Evolutionary conservation across 2,329 filamentous ascomycete genomes (phyloP), one percentile per base, ranked within the genome.

Genomic region (Aureobasidium sp.): DNA sequence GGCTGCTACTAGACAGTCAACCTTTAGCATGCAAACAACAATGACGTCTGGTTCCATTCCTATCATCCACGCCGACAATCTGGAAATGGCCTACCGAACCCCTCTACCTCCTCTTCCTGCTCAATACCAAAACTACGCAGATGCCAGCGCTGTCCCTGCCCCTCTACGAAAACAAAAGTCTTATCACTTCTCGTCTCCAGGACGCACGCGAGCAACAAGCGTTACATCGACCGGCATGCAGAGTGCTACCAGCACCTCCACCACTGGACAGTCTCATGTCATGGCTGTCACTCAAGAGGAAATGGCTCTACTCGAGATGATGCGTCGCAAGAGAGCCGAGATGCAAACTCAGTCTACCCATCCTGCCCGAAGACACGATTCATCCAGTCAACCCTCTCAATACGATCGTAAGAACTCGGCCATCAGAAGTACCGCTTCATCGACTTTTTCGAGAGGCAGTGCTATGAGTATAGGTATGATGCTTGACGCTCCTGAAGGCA

Each of bases 241-340:
- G 27, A 64, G 60, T 27, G 57, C 17, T 9, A 58, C 31, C 17
- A 59, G 59, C 40, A 49, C 55, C 33, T 46, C 54, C 57, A 53
- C 40, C 7, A 49, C 67, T 61, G 55, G 42, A 19, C 55, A 49
- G 37, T 58, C 55, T 38, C 55, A 58, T 23, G 61, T 65, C 67
- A 78, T 80, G 74, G 74, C 75, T 31, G 77, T 80, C 17, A 78
- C 77, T 1, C 72, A 76, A 58, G 78, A 80, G 65, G 78, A 80
- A 65, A 77, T 78, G 67, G 74, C 75, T 25, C 65, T 80, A 15
- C 64, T 80, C 37, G 77, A 79, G 59, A 69, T 79, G 67, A 78
- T 80, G 75, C 75, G 78, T 8, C 72, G 74, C 60, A 79, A 79
- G 65, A 73, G 77, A 46, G 76, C 76, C 11, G 61, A 60, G 38